These are phyloP conservation scores for Aureobasidium sp. DNA, from an alignment of 2,329 filamentous ascomycete genomes.

Conservation along the genomic window DNA sequence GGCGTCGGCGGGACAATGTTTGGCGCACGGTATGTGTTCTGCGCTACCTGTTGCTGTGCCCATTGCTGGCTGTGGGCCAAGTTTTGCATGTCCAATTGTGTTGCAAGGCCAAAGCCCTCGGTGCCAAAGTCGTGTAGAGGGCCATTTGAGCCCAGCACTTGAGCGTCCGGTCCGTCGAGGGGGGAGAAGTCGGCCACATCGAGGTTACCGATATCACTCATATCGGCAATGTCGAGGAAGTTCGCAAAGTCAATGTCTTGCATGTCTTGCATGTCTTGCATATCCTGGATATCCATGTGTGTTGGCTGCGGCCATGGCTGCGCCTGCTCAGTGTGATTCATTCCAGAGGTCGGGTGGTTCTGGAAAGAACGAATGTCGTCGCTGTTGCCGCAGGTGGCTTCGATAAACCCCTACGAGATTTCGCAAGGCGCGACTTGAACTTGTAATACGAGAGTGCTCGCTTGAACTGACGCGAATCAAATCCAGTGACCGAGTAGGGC, in stretches of 20 bases:
- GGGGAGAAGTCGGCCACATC: constrained; percentile 24
- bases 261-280: constrained; percentile 34
- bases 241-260: constrained; percentile 39
- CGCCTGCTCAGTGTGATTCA: constrained; percentile 20
- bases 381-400: constrained; percentile 17
- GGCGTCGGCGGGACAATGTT: constrained; percentile 65
- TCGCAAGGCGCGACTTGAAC: not conserved
- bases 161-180: constrained; percentile 12
- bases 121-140: constrained; percentile 26
- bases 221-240: constrained; percentile 32
- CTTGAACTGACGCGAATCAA: not conserved
- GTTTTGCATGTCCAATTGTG: constrained; percentile 9
- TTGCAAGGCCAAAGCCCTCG: constrained; percentile 20
- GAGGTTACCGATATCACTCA: constrained; percentile 34
- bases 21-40: constrained; percentile 28
- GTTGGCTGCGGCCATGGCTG: constrained; percentile 34
- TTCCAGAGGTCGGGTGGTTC: constrained; percentile 13
- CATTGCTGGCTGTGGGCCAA: constrained; percentile 16
- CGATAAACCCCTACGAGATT: not conserved
- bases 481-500: not conserved
- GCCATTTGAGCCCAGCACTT: constrained; percentile 14
- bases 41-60: constrained; percentile 28
- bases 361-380: not conserved
- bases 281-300: constrained; percentile 31
- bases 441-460: constrained; percentile 1